Evolutionary conservation across 495 filamentous ascomycete genomes (phyloP).

Genomic region (Filosporella fistucella): DNA sequence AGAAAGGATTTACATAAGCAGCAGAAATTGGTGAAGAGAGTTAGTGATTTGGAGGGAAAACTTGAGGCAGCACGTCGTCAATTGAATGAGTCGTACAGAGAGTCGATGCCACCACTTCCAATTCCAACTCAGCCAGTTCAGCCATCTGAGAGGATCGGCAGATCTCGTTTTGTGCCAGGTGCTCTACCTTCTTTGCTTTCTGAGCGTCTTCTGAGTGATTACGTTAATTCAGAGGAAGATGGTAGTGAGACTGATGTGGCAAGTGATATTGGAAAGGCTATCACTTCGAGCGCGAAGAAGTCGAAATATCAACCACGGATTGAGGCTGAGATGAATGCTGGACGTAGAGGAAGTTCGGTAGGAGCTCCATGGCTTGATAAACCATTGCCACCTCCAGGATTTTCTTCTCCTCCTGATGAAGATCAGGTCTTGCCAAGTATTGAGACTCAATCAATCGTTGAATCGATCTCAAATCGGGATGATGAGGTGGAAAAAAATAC

Average conservation of each 20-base stretch:
- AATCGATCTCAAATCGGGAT: too few relatives aligned
- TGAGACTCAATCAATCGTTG: too few relatives aligned
- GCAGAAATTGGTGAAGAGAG: slow-evolving; percentile 56
- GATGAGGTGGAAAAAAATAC: background rate
- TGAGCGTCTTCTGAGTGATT: slow-evolving; percentile 45
- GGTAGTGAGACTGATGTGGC: too few relatives aligned
- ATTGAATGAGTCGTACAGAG: slow-evolving; percentile 43
- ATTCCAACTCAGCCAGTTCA: slow-evolving; percentile 15
- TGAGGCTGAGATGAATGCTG: too few relatives aligned
- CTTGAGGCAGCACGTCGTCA: slow-evolving; percentile 53
- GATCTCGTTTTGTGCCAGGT: slow-evolving; percentile 50
- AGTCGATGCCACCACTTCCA: slow-evolving; percentile 32
- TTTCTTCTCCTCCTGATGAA: too few relatives aligned
- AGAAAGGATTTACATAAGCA: slow-evolving; percentile 59
- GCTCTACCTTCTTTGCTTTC: slow-evolving; percentile 55
- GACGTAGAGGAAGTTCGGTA: too few relatives aligned
- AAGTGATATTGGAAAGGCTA: too few relatives aligned
- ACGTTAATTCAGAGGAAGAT: slow-evolving; percentile 16
- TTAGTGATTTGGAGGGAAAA: slow-evolving; percentile 63
- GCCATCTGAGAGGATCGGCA: slow-evolving; percentile 31
- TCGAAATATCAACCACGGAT: too few relatives aligned
- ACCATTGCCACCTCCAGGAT: too few relatives aligned
- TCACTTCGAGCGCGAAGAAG: too few relatives aligned
- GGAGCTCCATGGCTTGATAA: too few relatives aligned
- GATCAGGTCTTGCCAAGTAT: too few relatives aligned